Evolutionary conservation across 129 eudicot species (phyloP).

Genomic region (Escallonia herrerae): DNA sequence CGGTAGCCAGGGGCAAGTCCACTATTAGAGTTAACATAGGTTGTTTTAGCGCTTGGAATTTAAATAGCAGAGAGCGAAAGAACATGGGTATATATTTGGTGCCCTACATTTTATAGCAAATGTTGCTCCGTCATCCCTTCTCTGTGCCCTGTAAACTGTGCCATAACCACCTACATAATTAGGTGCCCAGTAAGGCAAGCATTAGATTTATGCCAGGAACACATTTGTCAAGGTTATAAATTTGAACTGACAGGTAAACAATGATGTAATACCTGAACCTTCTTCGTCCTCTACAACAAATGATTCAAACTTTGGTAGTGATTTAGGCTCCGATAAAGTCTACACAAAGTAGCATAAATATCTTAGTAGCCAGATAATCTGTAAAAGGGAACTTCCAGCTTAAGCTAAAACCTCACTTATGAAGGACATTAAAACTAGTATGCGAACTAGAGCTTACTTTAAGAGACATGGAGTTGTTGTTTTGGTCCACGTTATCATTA

Average conservation of each 20-base stretch:
- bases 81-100: not conserved
- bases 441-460: conserved; percentile 33
- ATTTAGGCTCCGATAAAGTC: conserved; percentile 45
- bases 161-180: conserved; percentile 93
- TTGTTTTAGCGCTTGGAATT: not conserved
- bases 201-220: not conserved
- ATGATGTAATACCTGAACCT: conserved; percentile 75
- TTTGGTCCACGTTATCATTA: conserved; percentile 34
- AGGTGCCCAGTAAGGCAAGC: not conserved
- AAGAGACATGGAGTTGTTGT: conserved; percentile 10
- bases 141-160: conserved; percentile 77
- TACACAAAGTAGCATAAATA: conserved; percentile 25
- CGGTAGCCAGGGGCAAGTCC: not conserved
- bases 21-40: not conserved
- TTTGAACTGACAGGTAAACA: not conserved
- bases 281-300: conserved; percentile 79
- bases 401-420: conserved; percentile 11
- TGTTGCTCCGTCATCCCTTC: conserved; percentile 72
- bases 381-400: conserved; percentile 9
- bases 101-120: conserved; percentile 92
- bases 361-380: not conserved
- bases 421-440: conserved; percentile 3
- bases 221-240: not conserved
- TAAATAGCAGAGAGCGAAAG: not conserved
- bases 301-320: conserved; percentile 59